These are phyloP conservation scores for Amylostereum chailletii DNA, from an alignment of 1,284 basidiomycete genomes.

Conservation along the genomic window DNA sequence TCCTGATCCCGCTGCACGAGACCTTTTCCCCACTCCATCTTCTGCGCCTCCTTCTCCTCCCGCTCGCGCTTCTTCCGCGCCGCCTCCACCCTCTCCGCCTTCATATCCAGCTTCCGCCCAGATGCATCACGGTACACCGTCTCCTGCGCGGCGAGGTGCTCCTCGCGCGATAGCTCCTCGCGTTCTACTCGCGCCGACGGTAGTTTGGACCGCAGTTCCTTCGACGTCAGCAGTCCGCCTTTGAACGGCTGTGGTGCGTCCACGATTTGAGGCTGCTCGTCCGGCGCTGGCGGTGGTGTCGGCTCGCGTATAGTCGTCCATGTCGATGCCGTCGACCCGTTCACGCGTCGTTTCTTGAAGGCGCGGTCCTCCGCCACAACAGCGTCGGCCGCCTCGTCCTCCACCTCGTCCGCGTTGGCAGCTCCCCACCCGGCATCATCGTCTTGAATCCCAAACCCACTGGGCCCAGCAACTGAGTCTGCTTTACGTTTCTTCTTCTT, in stretches of 20 bases:
- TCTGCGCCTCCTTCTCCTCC: conserved; percentile 79
- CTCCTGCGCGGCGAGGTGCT: conserved; percentile 58
- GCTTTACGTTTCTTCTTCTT: conserved; percentile 75
- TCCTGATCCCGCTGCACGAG: conserved; percentile 77
- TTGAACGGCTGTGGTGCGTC: conserved; percentile 36
- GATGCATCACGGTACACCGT: conserved; percentile 92
- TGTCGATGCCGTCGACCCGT: conserved; percentile 35
- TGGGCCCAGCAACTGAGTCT: conserved; percentile 20
- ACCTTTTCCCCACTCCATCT: conserved; percentile 97
- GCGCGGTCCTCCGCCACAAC: conserved; percentile 59
- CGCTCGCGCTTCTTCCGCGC: conserved; percentile 67
- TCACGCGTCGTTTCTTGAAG: conserved; percentile 64
- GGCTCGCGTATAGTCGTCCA: conserved; percentile 49
- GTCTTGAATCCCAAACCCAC: conserved; percentile 40
- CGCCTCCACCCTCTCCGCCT: conserved; percentile 76
- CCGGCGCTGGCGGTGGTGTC: conserved; percentile 46
- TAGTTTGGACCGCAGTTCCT: conserved; percentile 50
- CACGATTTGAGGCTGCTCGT: conserved; percentile 65
- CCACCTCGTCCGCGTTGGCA: conserved; percentile 35
- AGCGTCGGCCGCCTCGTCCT: conserved; percentile 47
- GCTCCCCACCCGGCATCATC: conserved; percentile 63
- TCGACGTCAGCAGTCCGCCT: conserved; percentile 75
- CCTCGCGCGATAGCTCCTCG: conserved; percentile 23
- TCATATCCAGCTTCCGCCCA: conserved; percentile 85
- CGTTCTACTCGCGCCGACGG: conserved; percentile 28